phyloP scores from a whole-genome alignment of 1,284 basidiomycete genomes.

The Cryptococcus maquisensis region DNA sequence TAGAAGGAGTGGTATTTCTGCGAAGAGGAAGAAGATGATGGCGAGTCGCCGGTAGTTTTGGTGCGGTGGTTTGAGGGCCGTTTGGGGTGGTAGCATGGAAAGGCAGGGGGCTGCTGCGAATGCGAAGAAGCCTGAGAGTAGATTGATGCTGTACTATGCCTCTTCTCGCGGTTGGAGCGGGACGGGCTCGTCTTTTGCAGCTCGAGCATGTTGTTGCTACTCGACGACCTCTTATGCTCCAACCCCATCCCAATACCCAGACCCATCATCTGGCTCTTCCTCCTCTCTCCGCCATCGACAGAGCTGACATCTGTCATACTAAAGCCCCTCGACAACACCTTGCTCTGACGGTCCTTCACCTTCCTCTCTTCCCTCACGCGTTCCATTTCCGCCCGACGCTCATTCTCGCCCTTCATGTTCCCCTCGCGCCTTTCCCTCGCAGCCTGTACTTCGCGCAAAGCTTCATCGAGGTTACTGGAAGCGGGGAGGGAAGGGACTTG shows the following conservation, averaged over 20 bases:
- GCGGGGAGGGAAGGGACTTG: neutral
- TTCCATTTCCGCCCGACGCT: conserved; percentile 24
- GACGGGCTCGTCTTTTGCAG: neutral
- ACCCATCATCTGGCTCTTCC: neutral
- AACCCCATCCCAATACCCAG: neutral
- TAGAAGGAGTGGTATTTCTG: conserved; percentile 16
- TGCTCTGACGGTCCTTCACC: conserved; percentile 21
- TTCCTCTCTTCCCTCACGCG: conserved; percentile 10
- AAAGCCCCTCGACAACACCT: conserved; percentile 26
- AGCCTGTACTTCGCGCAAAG: conserved; percentile 28
- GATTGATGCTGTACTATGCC: neutral
- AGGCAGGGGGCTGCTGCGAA: neutral
- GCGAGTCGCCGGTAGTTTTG: neutral
- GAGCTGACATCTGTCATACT: conserved; percentile 18
- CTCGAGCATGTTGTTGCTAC: neutral
- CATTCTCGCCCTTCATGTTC: conserved; percentile 23
- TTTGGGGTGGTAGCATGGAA: neutral
- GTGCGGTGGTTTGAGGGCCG: neutral
- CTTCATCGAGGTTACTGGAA: neutral
- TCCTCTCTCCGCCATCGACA: neutral
- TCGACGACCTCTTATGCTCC: neutral
- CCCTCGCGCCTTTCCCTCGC: conserved; percentile 33
- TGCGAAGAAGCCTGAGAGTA: neutral
- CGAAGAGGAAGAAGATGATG: neutral
- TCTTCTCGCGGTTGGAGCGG: neutral